Percentiles rank a stretch among this genome's conserved stretches.
Conservation (phyloP, 148 eudicot species). For the Amaranthus cruentus region DNA sequence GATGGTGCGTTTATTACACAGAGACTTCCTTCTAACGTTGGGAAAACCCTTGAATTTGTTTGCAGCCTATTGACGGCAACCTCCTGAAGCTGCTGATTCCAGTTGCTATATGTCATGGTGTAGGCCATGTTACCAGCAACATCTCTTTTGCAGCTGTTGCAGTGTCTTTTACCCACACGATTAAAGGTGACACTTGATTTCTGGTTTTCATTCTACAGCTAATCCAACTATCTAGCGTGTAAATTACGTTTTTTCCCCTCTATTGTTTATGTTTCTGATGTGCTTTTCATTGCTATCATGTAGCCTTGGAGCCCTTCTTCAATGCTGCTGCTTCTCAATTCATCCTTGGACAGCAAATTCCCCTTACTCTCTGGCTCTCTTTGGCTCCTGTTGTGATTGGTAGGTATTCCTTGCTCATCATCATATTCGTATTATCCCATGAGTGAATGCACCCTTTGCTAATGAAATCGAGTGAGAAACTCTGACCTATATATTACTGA, state of each 20-base stretch:
- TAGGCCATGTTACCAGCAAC: conserved; percentile 97
- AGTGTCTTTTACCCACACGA: conserved; percentile 95
- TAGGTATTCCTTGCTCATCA: conserved; percentile 23
- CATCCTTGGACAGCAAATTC: conserved; percentile 80
- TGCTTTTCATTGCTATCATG: conserved; percentile 15
- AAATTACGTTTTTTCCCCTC: conserved; percentile 3
- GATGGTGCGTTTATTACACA: not conserved
- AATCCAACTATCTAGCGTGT: not conserved
- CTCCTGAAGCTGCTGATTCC: conserved; percentile 89
- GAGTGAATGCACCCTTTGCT: not conserved
- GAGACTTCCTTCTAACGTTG: conserved; percentile 4
- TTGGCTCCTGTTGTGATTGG: conserved; percentile 93
- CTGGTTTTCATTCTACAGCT: not conserved
- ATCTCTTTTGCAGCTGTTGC: conserved; percentile 99
- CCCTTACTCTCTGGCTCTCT: conserved; percentile 80
- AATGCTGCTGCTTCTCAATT: conserved; percentile 99
- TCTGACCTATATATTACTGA: not conserved
- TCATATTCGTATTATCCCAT: not conserved
- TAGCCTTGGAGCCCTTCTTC: conserved; percentile 99
- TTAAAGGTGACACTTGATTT: conserved; percentile 57
- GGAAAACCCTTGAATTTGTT: not conserved
- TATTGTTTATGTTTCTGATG: not conserved
- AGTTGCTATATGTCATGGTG: conserved; percentile 85
- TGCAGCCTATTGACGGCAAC: conserved; percentile 81
- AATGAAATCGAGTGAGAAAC: not conserved